phyloP scores from a whole-genome alignment of 768 basidiomycete genomes.

The Lenzites betulinus region DNA sequence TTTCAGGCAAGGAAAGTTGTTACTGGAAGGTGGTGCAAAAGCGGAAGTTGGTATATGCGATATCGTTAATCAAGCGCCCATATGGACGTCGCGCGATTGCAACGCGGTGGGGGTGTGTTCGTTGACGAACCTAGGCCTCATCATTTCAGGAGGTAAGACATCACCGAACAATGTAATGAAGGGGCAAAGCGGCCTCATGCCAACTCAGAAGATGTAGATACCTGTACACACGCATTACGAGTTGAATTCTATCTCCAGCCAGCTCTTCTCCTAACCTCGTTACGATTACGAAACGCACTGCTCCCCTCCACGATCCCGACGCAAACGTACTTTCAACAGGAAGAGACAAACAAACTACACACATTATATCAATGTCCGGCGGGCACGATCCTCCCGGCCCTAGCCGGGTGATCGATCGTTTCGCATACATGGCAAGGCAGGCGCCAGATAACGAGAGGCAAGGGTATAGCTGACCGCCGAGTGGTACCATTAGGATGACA shows the following conservation, averaged over 20 bases:
- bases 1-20: neutral
- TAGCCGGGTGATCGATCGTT: neutral
- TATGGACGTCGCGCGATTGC: neutral
- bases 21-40: no score
- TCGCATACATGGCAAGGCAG: neutral
- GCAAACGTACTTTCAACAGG: neutral
- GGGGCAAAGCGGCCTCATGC: no score
- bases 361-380: neutral
- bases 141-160: no score
- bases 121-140: neutral
- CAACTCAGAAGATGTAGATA: no score
- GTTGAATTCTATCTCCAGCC: no score
- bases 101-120: neutral
- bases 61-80: neutral
- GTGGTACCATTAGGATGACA: neutral
- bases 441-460: neutral
- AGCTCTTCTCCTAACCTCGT: no score
- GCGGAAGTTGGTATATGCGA: conserved; percentile 1
- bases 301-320: neutral
- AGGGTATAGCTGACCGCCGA: neutral
- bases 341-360: neutral
- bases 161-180: no score
- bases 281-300: no score
- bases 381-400: neutral
- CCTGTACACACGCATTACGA: no score